Conservation (phyloP, 768 basidiomycete genomes). For the Amanita inopinata region DNA sequence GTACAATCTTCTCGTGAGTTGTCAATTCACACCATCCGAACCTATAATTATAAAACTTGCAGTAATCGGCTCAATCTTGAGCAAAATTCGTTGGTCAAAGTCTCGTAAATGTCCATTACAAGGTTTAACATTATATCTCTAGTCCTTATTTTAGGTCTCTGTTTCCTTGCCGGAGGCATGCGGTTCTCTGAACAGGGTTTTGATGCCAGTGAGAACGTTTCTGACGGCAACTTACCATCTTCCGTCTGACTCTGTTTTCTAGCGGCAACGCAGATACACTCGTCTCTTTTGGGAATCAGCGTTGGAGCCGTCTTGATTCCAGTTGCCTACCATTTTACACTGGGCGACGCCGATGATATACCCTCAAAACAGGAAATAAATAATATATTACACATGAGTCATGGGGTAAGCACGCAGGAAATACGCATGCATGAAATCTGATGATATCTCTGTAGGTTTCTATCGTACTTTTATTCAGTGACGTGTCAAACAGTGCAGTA, state of each 20-base stretch:
- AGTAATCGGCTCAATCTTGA: slow-evolving; percentile 81
- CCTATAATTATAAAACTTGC: slow-evolving; percentile 5
- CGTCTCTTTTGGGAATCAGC: slow-evolving; percentile 64
- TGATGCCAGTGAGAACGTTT: slow-evolving; percentile 42
- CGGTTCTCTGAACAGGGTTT: slow-evolving; percentile 75
- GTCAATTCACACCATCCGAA: not conserved
- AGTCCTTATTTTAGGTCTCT: slow-evolving; percentile 82
- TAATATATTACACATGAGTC: slow-evolving; percentile 63
- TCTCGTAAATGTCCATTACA: not conserved
- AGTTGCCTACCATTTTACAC: slow-evolving; percentile 63
- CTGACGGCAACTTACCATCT: not conserved
- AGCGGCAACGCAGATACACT: slow-evolving; percentile 69
- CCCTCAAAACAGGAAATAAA: slow-evolving; percentile 27
- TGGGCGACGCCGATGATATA: slow-evolving; percentile 20
- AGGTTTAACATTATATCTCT: slow-evolving; percentile 5
- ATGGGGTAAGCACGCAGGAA: slow-evolving; percentile 42
- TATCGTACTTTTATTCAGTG: slow-evolving; percentile 69
- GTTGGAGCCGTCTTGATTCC: slow-evolving; percentile 75
- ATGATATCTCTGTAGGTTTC: slow-evolving; percentile 39
- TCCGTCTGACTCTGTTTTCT: not conserved
- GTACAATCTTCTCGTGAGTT: slow-evolving; percentile 72
- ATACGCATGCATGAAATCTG: not conserved
- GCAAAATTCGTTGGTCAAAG: slow-evolving; percentile 48
- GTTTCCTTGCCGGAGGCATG: slow-evolving; percentile 75
- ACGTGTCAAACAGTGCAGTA: slow-evolving; percentile 16